Base-by-base conservation (phyloP, 2,329 filamentous ascomycete species). In the Ceratocystis destructans region DNA sequence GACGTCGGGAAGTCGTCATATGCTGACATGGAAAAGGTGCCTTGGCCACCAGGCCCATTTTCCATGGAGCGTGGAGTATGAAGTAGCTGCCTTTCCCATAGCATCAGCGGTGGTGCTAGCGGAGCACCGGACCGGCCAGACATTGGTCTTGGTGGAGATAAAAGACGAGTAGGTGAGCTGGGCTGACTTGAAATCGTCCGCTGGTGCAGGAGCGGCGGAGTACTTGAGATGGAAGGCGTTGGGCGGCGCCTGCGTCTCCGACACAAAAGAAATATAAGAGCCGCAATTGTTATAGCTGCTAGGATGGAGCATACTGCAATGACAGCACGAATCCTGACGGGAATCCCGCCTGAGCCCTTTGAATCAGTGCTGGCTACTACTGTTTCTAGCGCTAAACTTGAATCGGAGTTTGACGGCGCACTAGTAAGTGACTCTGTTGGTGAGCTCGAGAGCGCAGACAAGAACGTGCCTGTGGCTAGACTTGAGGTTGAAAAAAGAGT, bases 11-110 rank as follows among this genome's bases (percentile, higher is more conserved):
- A 68, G 10, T 41, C 41, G 5, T 67, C 62, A 3, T 31, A 22
- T 31, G 48, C 1, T 28, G 64, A 46, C 17, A 57, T 55, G 7
- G 44, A 59, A 57, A 68, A 68, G 15, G 41, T 59, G 17, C 66
- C 66, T 28, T 65, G 63, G n/a, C 66, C 64, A 10, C 46, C 59
- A 4, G 41, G 66, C 2, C 59, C 61, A 7, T 22, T 65, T 31
- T 66, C 66, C 64, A 68, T 68, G 7, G 66, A 63, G n/a, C 66
- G 57, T 25, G 64, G 66, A 50, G 66, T 68, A 31, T 50, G 17
- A 2, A 68, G 48, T 15, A 66, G 28, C 33, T 68, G 66, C 10
- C 66, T 48, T n/a, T 68, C 66, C 28, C 53, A n/a, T 12, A 68
- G 37, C 12, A 41, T 48, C 28, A 64, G n/a, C 3, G 66, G 66